Conservation (phyloP, 1,139 yeast species). For the Hansenula sp. region DNA sequence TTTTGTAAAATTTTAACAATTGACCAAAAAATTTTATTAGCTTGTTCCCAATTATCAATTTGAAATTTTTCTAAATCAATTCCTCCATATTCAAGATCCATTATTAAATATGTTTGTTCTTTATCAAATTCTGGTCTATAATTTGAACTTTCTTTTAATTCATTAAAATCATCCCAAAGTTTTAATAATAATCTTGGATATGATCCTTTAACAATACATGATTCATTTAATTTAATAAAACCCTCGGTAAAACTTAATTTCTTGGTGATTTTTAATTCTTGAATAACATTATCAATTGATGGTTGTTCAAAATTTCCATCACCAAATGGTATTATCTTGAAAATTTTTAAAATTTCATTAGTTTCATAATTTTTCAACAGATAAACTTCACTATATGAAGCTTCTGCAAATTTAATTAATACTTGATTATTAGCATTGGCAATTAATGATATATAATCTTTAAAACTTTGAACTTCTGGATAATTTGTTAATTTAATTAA, state of each 20-base stretch:
- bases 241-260: constrained; percentile 34
- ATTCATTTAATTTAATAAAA: constrained; percentile 35
- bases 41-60: constrained; percentile 46
- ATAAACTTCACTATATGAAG: constrained; percentile 43
- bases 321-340: constrained; percentile 50
- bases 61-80: constrained; percentile 39
- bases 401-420: constrained; percentile 37
- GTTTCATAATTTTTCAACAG: constrained; percentile 23
- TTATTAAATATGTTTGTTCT: constrained; percentile 38
- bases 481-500: constrained; percentile 32
- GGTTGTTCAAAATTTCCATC: constrained; percentile 35
- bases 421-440: constrained; percentile 18
- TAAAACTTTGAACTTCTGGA: constrained; percentile 22
- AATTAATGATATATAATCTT: constrained; percentile 11
- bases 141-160: constrained; percentile 27
- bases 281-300: constrained; percentile 38
- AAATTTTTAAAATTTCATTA: constrained; percentile 27
- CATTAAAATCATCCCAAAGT: constrained; percentile 40
- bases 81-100: constrained; percentile 46
- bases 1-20: constrained; percentile 41
- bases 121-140: constrained; percentile 29
- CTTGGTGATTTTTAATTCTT: constrained; percentile 41
- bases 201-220: constrained; percentile 41
- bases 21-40: constrained; percentile 48
- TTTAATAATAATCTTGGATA: constrained; percentile 36